Base-by-base conservation (phyloP, 306 rosid genomes). In the Rosa chinensis region DNA sequence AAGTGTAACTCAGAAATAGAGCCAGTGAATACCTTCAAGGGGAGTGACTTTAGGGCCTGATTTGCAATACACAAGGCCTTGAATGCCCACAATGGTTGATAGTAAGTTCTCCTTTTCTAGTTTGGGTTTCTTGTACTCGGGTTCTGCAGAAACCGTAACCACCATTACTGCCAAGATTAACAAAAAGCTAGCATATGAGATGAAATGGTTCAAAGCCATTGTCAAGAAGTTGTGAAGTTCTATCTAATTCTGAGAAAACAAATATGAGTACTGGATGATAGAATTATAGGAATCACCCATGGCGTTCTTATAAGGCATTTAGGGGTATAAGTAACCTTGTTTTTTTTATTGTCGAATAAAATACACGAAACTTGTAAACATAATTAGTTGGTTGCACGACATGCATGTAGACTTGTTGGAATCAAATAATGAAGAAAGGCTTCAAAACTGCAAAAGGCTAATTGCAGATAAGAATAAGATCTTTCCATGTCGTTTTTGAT, bases 21-120 rank as follows among this genome's bases (percentile, higher is more conserved):
- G 42, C 43, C 70, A 35, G n/a, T 64, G 14, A 14, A 48, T 10
- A 85, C 92, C 93, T 87, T 86, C 87, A 17, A 92, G 82, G 0
- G 93, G 88, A 56, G 68, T 73, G 81, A 81, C 74, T 80, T 86
- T 77, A 7, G 84, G 66, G 77, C 73, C 84, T 21, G 82, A 80
- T 86, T 83, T 89, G 85, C 88, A 86, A 49, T 87, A 89, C 47
- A 86, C 89, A 78, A 92, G 58, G n/a, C 94, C 97, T 78, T 92
- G 86, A 77, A 90, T 75, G 21, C 72, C 97, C 52, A 92, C 66
- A 5, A 42, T 61, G 71, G 76, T 70, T 40, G 90, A 81, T 23
- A 83, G 45, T 25, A 81, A 28, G 39, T 77, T 76, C 21, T 82
- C 83, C 43, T 77, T 55, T 58, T 63, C 78, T 7, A 75, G 47